Percentiles rank a stretch among this genome's conserved stretches.
Evolutionary conservation across 441 rosid species (phyloP).

Genomic region (Croton setiger): DNA sequence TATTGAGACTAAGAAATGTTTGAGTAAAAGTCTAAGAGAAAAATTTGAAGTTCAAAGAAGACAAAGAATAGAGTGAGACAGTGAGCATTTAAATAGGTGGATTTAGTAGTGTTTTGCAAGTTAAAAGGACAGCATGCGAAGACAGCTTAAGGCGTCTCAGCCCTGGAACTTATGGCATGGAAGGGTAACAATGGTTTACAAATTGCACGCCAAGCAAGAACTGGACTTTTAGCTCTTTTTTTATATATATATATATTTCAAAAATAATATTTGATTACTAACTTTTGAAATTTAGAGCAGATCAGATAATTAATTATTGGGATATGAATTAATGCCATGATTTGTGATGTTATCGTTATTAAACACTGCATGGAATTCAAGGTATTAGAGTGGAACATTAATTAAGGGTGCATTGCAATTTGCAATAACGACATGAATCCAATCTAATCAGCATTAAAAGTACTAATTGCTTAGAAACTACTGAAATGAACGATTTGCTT

Average conservation of each 20-base stretch:
- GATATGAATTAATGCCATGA: too few species aligned
- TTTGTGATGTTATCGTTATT: too few species aligned
- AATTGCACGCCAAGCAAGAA: constrained; percentile 13
- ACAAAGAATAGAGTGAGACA: neutral
- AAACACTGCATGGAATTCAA: too few species aligned
- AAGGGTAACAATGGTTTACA: neutral
- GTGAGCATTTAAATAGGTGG: neutral
- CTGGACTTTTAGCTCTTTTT: neutral
- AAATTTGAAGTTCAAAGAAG: neutral
- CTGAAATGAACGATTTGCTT: neutral
- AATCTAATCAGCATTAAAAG: neutral
- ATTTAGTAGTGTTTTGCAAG: neutral
- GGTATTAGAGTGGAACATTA: too few species aligned
- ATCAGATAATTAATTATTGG: neutral
- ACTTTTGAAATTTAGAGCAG: neutral
- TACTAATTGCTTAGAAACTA: neutral
- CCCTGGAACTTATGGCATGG: too few species aligned
- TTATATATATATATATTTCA: too few species aligned
- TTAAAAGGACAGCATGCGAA: neutral
- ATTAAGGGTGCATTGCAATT: too few species aligned
- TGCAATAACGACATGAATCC: too few species aligned
- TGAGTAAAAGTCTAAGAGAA: neutral
- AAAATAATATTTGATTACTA: too few species aligned
- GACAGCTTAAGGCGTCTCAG: neutral
- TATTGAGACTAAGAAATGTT: too few species aligned